Percentiles rank a stretch among this genome's conserved stretches.
phyloP scores from a whole-genome alignment of 2,329 filamentous ascomycete species.

The Metarhizium rileyi region DNA sequence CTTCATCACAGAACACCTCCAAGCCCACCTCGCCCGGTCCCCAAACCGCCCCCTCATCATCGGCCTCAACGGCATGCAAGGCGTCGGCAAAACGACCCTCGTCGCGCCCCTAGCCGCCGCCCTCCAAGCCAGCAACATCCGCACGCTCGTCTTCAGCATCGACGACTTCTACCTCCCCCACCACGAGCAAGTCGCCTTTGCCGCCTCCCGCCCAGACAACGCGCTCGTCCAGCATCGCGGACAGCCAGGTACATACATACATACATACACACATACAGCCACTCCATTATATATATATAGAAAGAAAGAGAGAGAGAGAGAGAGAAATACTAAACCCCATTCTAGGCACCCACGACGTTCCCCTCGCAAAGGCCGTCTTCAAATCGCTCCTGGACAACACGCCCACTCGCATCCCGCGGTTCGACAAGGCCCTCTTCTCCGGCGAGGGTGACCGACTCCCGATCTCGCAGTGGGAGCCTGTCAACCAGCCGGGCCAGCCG shows the following conservation, averaged over 20 bases:
- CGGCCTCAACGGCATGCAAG: conserved; percentile 85
- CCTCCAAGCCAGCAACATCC: conserved; percentile 45
- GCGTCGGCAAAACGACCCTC: conserved; percentile 85
- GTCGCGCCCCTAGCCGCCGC: conserved; percentile 56
- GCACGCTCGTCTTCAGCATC: conserved; percentile 68
- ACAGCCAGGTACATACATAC: conserved; percentile 62
- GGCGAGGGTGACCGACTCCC: conserved; percentile 70
- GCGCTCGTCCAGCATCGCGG: conserved; percentile 71
- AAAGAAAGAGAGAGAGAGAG: too few species aligned
- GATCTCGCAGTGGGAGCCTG: conserved; percentile 47
- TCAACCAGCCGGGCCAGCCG: conserved; percentile 40
- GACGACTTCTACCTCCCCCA: conserved; percentile 85
- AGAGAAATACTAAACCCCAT: too few species aligned
- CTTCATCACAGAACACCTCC: conserved; percentile 58
- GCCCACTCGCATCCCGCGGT: conserved; percentile 55
- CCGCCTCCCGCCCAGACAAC: conserved; percentile 57
- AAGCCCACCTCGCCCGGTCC: conserved; percentile 32
- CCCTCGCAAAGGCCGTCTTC: conserved; percentile 54
- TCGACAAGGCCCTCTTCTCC: conserved; percentile 71
- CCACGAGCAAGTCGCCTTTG: conserved; percentile 54
- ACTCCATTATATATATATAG: too few species aligned
- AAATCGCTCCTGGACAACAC: conserved; percentile 39
- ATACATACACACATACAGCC: too few species aligned
- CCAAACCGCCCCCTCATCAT: conserved; percentile 60
- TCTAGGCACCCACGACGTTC: conserved; percentile 1